A percentile compares a stretch with the other conserved stretches of the same genome.
These are phyloP conservation scores for Solanum hybrid DNA, from an alignment of 305 asterid species.

Conservation along the genomic window DNA sequence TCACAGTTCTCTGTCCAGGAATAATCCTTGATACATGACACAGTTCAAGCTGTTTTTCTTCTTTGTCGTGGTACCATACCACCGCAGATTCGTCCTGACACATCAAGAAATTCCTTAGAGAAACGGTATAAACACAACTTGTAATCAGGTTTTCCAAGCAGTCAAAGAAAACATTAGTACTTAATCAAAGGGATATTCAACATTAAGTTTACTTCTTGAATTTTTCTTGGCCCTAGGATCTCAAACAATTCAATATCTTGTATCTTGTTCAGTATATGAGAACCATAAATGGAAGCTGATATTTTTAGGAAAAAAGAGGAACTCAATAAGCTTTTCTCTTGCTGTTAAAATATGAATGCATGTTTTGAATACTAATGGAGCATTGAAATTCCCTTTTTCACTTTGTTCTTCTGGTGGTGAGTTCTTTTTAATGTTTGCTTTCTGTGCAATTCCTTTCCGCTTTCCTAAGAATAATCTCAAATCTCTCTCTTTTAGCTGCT, in stretches of 20 bases:
- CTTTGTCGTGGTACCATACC: constrained; percentile 84
- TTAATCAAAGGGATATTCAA: neutral
- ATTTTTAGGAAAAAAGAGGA: neutral
- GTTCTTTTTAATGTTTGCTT: neutral
- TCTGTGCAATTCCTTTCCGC: neutral
- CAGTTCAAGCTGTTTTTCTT: constrained; percentile 77
- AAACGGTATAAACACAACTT: neutral
- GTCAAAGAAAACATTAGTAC: neutral
- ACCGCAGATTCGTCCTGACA: constrained; percentile 78
- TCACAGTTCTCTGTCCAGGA: constrained; percentile 97
- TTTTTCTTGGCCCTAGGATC: neutral
- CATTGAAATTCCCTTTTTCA: neutral
- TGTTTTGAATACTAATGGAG: neutral
- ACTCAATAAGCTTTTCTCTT: neutral
- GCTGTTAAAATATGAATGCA: neutral
- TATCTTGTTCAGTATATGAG: neutral
- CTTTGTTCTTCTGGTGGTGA: neutral
- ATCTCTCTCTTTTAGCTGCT: neutral
- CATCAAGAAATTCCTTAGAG: neutral
- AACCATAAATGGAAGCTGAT: neutral
- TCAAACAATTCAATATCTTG: neutral
- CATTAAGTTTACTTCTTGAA: neutral
- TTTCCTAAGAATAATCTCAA: neutral
- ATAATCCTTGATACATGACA: constrained; percentile 62
- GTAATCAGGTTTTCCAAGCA: neutral